These are phyloP conservation scores for Pestalotiopsis sp. DNA, from an alignment of 2,329 filamentous ascomycete genomes.

Conservation along the genomic window DNA sequence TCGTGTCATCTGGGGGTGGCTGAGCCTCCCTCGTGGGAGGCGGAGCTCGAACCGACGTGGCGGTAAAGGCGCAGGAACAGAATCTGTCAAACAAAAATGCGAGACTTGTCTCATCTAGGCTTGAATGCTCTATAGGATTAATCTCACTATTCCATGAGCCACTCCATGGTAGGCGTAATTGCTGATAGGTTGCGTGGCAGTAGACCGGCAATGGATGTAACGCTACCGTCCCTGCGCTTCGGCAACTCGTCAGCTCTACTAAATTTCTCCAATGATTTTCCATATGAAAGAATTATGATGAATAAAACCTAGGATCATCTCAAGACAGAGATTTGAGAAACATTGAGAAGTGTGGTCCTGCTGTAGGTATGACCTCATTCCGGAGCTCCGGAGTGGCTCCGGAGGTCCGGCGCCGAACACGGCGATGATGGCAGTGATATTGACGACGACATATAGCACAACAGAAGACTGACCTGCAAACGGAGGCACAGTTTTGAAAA, in stretches of 20 bases:
- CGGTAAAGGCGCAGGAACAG: background rate
- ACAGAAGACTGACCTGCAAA: too few relatives aligned
- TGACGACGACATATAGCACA: too few relatives aligned
- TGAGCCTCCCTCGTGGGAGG: background rate
- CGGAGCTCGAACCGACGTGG: background rate
- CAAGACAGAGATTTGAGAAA: too few relatives aligned
- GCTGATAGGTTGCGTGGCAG: too few relatives aligned
- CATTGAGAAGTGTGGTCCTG: too few relatives aligned
- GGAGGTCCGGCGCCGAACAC: background rate
- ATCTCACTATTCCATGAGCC: background rate
- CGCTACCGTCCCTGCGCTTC: too few relatives aligned
- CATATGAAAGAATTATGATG: too few relatives aligned
- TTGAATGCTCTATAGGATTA: too few relatives aligned
- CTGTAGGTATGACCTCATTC: background rate
- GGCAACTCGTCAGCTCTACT: too few relatives aligned
- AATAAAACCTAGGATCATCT: too few relatives aligned
- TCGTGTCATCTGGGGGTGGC: background rate
- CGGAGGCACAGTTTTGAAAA: background rate
- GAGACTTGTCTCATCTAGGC: background rate
- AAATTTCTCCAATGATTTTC: too few relatives aligned
- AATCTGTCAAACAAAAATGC: background rate
- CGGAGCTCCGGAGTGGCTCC: background rate
- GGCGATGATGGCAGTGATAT: background rate
- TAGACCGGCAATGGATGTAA: too few relatives aligned
- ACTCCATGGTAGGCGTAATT: background rate